Conservation (phyloP, 306 rosid genomes). For the Albizia julibrissin region DNA sequence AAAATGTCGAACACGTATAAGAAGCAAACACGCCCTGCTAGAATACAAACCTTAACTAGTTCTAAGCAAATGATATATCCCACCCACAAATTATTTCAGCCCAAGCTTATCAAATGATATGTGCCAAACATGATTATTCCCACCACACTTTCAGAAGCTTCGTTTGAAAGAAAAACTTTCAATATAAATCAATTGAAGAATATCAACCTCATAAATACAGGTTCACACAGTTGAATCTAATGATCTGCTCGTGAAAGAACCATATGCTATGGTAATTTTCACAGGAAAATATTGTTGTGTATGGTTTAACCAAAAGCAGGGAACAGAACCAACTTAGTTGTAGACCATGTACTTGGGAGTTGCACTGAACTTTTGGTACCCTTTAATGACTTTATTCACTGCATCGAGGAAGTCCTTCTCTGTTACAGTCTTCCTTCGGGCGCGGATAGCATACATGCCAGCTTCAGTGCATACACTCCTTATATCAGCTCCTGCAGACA, state of each 20-base stretch:
- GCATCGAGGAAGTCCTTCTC: slow-evolving; percentile 99
- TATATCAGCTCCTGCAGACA: slow-evolving; percentile 87
- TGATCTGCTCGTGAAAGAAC: slow-evolving; percentile 28
- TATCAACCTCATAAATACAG: not conserved
- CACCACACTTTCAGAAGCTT: not conserved
- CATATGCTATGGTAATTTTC: slow-evolving; percentile 26
- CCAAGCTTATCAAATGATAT: not conserved
- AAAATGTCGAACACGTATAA: not conserved
- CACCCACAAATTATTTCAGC: no score
- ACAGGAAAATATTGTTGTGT: slow-evolving; percentile 1
- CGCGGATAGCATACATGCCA: slow-evolving; percentile 98
- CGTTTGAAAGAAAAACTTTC: not conserved
- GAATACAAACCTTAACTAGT: not conserved
- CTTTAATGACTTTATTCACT: slow-evolving; percentile 95
- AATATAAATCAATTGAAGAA: not conserved
- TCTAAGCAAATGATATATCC: no score
- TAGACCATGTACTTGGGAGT: slow-evolving; percentile 99
- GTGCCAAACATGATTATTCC: not conserved
- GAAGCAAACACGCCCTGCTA: not conserved
- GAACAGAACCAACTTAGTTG: slow-evolving; percentile 55
- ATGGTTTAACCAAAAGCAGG: slow-evolving; percentile 31
- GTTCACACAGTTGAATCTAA: slow-evolving; percentile 29
- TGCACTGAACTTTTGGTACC: slow-evolving; percentile 98
- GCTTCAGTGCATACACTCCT: slow-evolving; percentile 99
- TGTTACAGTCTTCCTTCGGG: slow-evolving; percentile 94